A percentile compares a stretch with the other conserved stretches of the same genome.
Conservation (phyloP, 345 rosid genomes). For the Camelina neglecta region DNA sequence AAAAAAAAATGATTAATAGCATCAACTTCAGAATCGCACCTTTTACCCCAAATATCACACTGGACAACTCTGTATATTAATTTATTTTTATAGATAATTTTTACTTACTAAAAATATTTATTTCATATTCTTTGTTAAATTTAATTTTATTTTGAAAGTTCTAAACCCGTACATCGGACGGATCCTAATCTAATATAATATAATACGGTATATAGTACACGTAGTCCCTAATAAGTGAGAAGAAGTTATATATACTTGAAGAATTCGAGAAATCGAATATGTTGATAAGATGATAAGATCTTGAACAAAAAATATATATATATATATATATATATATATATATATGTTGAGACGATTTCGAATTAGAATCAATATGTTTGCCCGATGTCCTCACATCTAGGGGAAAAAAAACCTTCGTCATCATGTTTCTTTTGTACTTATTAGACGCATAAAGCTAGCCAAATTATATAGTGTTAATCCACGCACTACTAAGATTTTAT, state of each 20-base stretch:
- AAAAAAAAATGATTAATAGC: too few species aligned
- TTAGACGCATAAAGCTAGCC: background rate
- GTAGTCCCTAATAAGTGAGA: background rate
- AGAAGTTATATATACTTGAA: background rate
- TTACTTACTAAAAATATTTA: too few species aligned
- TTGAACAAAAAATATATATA: too few species aligned
- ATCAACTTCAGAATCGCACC: too few species aligned
- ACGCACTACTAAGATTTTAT: background rate
- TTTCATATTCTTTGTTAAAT: too few species aligned
- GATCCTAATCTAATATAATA: background rate
- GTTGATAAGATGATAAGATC: background rate
- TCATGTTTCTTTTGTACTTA: background rate
- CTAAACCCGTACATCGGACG: too few species aligned
- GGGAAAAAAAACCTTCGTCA: background rate
- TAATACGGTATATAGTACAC: background rate
- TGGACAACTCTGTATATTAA: too few species aligned
- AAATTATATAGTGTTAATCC: background rate
- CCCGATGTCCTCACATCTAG: background rate
- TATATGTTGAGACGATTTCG: background rate
- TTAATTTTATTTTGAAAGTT: too few species aligned
- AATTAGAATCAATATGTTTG: background rate
- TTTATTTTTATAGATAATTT: too few species aligned
- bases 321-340: background rate
- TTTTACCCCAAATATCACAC: too few species aligned
- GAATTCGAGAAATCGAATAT: background rate